These are phyloP conservation scores for Psilocybe mexicana DNA, from an alignment of 1,284 basidiomycete genomes.

Conservation along the genomic window DNA sequence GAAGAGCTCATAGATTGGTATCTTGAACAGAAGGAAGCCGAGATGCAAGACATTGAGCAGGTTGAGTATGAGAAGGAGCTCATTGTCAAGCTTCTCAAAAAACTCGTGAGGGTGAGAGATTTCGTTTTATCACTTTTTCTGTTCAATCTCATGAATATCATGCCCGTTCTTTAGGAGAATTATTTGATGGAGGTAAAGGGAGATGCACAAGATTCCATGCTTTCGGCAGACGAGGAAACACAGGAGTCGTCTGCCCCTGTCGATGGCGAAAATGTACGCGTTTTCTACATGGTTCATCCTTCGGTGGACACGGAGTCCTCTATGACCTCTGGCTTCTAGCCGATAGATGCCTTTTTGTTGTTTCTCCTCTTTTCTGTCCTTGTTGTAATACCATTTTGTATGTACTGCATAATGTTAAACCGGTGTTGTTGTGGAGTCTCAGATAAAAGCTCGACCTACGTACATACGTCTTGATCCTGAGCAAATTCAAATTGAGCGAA, in stretches of 20 bases:
- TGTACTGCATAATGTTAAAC: conserved; percentile 1
- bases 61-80: conserved; percentile 92
- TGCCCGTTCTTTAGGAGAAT: conserved; percentile 60
- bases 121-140: conserved; percentile 6
- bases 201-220: conserved; percentile 78
- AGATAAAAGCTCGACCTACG: neutral
- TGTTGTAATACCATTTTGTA: conserved; percentile 14
- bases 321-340: conserved; percentile 33
- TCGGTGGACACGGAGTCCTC: conserved; percentile 72
- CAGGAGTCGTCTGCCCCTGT: conserved; percentile 46
- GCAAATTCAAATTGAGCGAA: conserved; percentile 20
- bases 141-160: neutral
- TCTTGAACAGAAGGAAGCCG: conserved; percentile 84
- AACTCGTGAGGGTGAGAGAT: conserved; percentile 81
- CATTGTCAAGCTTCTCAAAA: conserved; percentile 86
- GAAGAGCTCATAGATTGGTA: conserved; percentile 98
- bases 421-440: neutral
- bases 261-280: conserved; percentile 59
- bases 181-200: conserved; percentile 84
- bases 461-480: too few species aligned
- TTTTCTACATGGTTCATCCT: conserved; percentile 82
- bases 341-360: conserved; percentile 4
- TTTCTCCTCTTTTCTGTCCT: neutral
- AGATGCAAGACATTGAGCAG: conserved; percentile 84
- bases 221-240: conserved; percentile 60